Evolutionary conservation across 306 rosid genomes (phyloP).

Genomic region (Prunus fruticosa): DNA sequence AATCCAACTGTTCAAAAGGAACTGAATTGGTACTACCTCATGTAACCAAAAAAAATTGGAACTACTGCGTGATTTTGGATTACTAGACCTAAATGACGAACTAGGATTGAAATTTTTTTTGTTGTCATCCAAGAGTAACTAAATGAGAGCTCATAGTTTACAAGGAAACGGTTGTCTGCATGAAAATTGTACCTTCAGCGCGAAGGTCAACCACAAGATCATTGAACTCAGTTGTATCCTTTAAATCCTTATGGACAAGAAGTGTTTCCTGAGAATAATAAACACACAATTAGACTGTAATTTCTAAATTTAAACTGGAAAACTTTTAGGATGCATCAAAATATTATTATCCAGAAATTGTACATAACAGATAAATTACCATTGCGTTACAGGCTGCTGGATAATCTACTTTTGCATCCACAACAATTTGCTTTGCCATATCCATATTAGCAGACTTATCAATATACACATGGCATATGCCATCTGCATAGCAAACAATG

Average conservation of each 20-base stretch:
- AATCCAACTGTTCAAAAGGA: neutral
- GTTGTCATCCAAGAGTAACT: neutral
- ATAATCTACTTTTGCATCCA: constrained; percentile 93
- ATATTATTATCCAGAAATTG: neutral
- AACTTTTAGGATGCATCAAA: constrained; percentile 2
- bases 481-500: constrained; percentile 60
- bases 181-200: constrained; percentile 55
- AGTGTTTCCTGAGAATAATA: constrained; percentile 83
- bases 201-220: constrained; percentile 64
- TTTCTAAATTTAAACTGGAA: neutral
- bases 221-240: constrained; percentile 45
- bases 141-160: neutral
- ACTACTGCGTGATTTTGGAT: too few species aligned
- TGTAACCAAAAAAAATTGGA: neutral
- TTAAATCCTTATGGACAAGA: constrained; percentile 78
- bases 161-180: constrained; percentile 11
- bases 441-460: constrained; percentile 93
- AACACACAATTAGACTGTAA: constrained; percentile 5
- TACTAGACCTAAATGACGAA: too few species aligned
- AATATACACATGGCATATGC: constrained; percentile 90
- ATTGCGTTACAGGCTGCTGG: constrained; percentile 99
- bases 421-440: constrained; percentile 70
- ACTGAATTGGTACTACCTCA: neutral
- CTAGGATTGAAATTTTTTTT: too few species aligned
- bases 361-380: constrained; percentile 46